Percentiles rank a stretch among this genome's conserved stretches.
Evolutionary conservation across 169 alveolate species (phyloP).

Genomic region (Cyclospora cayetanensis): DNA sequence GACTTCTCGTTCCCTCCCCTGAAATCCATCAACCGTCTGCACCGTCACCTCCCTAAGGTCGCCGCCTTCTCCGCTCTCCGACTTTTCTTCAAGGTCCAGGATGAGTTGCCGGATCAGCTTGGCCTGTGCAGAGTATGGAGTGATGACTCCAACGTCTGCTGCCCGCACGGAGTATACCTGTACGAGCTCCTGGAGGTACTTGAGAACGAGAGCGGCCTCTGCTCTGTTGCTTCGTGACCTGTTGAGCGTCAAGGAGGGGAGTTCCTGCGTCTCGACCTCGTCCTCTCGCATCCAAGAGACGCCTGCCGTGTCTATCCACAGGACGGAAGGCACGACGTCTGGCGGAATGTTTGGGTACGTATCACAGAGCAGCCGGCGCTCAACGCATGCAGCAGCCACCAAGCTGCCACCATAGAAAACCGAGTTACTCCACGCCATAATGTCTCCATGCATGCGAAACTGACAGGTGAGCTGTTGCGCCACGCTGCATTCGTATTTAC

Average conservation of each 20-base stretch:
- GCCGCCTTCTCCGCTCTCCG: neutral
- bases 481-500: neutral
- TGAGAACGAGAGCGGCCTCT: constrained; percentile 45
- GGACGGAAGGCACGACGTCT: constrained; percentile 8
- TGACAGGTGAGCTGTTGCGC: constrained; percentile 42
- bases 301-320: constrained; percentile 67
- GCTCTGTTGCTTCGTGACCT: constrained; percentile 36
- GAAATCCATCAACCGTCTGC: constrained; percentile 62
- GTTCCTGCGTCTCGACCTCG: neutral
- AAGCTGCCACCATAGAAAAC: constrained; percentile 55
- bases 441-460: constrained; percentile 58
- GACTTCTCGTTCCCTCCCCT: constrained; percentile 62
- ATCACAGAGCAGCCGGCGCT: neutral
- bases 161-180: neutral
- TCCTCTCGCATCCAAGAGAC: constrained; percentile 43
- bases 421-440: constrained; percentile 67
- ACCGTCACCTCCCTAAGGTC: neutral
- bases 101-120: constrained; percentile 35
- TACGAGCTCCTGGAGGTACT: constrained; percentile 6
- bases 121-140: constrained; percentile 65
- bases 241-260: neutral
- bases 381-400: constrained; percentile 1
- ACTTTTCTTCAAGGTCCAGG: neutral
- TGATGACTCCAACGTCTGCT: constrained; percentile 36
- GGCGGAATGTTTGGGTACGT: neutral